Conservation (phyloP, 73 alveolate species). For the Durusdinium trenchii region DNA sequence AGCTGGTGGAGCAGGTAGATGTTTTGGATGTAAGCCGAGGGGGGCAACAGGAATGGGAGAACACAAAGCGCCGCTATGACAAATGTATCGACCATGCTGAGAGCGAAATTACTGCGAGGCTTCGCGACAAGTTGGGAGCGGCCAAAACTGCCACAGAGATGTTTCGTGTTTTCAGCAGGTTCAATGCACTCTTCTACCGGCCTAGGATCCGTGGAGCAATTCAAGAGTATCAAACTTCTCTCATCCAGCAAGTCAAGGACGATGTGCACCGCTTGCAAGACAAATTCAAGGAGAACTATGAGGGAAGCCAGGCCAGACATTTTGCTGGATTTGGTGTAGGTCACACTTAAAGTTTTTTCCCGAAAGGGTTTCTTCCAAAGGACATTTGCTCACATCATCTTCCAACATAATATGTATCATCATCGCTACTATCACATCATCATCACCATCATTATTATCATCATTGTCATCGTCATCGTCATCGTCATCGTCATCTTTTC, state of each 20-base stretch:
- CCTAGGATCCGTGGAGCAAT: slow-evolving; percentile 99
- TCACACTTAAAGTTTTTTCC: not conserved
- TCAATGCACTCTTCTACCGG: slow-evolving; percentile 98
- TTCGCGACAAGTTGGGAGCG: slow-evolving; percentile 98
- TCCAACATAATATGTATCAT: too few species aligned
- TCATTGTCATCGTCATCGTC: too few species aligned
- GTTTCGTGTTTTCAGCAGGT: slow-evolving; percentile 98
- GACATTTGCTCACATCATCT: too few species aligned
- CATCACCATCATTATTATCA: too few species aligned
- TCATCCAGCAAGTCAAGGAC: slow-evolving; percentile 97
- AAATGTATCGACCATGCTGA: slow-evolving; percentile 98
- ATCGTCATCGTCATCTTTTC: too few species aligned
- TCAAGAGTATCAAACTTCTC: slow-evolving; percentile 98
- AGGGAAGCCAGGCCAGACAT: slow-evolving; percentile 97
- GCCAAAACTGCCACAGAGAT: slow-evolving; percentile 98
- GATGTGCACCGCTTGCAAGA: slow-evolving; percentile 97
- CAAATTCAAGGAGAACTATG: slow-evolving; percentile 97
- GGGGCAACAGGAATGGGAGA: slow-evolving; percentile 97
- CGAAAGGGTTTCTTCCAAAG: too few species aligned
- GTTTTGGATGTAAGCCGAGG: slow-evolving; percentile 98
- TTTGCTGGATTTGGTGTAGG: not conserved
- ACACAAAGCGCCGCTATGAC: slow-evolving; percentile 95
- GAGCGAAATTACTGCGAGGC: slow-evolving; percentile 98
- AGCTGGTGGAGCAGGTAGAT: slow-evolving; percentile 96
- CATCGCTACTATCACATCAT: too few species aligned